Percentiles rank a stretch among this genome's conserved stretches.
Conservation (phyloP, 768 basidiomycete genomes). For the Xerocomellus amylosporus region DNA sequence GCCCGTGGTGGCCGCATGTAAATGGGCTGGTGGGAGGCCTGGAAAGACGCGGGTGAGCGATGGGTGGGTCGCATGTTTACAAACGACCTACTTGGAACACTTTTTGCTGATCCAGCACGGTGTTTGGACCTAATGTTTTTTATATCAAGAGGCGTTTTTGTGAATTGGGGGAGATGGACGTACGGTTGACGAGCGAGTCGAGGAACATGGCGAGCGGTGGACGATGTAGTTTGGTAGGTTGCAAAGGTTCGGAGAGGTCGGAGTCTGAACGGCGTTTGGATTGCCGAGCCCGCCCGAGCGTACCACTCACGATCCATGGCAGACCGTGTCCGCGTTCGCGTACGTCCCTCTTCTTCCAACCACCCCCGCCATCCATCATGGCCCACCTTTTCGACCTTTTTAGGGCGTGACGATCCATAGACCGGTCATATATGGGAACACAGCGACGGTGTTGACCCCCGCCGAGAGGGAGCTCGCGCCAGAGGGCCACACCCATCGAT, state of each 20-base stretch:
- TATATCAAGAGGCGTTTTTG: too few species aligned
- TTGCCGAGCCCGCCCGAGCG: constrained; percentile 39
- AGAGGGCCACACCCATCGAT: constrained; percentile 87
- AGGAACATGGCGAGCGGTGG: constrained; percentile 43
- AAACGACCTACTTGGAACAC: constrained; percentile 54
- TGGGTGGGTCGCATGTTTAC: background rate
- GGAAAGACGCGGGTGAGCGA: constrained; percentile 13
- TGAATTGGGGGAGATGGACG: constrained; percentile 18
- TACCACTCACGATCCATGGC: constrained; percentile 43
- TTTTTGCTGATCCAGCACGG: constrained; percentile 63
- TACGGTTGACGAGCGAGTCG: constrained; percentile 65
- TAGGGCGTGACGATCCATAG: constrained; percentile 87
- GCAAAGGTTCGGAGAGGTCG: constrained; percentile 3
- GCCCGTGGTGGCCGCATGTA: constrained; percentile 62
- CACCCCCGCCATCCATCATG: background rate
- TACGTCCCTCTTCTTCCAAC: constrained; percentile 36
- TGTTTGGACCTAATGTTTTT: constrained; percentile 51
- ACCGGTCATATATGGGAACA: constrained; percentile 95
- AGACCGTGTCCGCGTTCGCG: constrained; percentile 78
- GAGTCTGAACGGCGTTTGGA: constrained; percentile 35
- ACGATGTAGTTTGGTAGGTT: background rate
- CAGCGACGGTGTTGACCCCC: constrained; percentile 70
- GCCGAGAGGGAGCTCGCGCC: constrained; percentile 61
- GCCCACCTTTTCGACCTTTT: background rate
- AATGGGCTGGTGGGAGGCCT: constrained; percentile 46